Evolutionary conservation across 1,284 basidiomycete species (phyloP), one percentile per base, ranked within the genome.

Genomic region (Pterulicium gracile): DNA sequence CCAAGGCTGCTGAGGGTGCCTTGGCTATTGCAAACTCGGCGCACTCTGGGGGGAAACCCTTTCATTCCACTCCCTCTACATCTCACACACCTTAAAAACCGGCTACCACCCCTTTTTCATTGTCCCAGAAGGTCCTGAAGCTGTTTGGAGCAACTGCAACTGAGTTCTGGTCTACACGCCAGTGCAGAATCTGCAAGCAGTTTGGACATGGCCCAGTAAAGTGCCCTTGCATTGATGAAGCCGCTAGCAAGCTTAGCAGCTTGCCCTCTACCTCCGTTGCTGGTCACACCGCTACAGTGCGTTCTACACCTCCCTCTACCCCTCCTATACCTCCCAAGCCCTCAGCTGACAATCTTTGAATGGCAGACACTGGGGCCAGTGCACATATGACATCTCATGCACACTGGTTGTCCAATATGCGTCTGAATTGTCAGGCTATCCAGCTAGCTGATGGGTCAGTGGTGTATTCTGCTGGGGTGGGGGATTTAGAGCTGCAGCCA

Each of bases 301-400:
- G 27, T 32, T n/a, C 27, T n/a, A 32, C 7, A 7, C 27, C 7
- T n/a, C n/a, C 27, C 7, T 32, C 27, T 32, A 41, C 18, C 24
- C 19, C 23, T 15, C 14, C n/a, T 27, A 15, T 22, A 3, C 14
- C 12, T 14, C 24, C 4, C 23, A 3, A 32, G 10, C 10, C 19
- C 12, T 12, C 17, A n/a, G 5, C 12, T 27, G 35, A 49, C n/a
- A 7, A n/a, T 10, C n/a, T n/a, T 42, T 53, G 48, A 43, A 49
- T 49, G 43, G 43, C 48, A 20, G 48, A 50, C 22, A 49, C 48
- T 20, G 48, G 50, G 12, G 50, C 48, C 21, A 51, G 35, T 42
- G 23, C 44, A 35, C 48, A 44, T 20, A 41, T 41, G 39, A 41
- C 39, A 19, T 20, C 10, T 15, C 7, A 47, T 47, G n/a, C 7